These are phyloP conservation scores for Physcomitrellopsis africana DNA, from an alignment of 225 moss, liverwort and hornwort species.

Conservation along the genomic window DNA sequence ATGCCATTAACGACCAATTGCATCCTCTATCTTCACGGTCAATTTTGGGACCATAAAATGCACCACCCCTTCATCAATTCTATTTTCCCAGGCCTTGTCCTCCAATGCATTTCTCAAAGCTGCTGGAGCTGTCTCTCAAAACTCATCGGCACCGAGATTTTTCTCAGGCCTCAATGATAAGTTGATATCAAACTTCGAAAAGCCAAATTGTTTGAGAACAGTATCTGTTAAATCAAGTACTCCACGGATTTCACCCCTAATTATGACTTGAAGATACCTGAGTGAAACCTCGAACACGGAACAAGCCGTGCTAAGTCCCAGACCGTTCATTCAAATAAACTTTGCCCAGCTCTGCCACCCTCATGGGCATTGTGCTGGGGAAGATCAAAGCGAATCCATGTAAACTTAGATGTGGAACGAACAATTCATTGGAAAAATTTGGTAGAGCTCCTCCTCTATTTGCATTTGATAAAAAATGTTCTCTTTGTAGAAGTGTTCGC, in stretches of 20 bases:
- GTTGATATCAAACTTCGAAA: slow-evolving; percentile 88
- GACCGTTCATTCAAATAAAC: slow-evolving; percentile 96
- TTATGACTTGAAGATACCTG: slow-evolving; percentile 56
- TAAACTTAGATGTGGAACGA: slow-evolving; percentile 98
- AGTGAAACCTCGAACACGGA: slow-evolving; percentile 96
- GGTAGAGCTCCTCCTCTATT: slow-evolving; percentile 91
- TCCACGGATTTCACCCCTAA: slow-evolving; percentile 82
- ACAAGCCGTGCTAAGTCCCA: slow-evolving; percentile 91
- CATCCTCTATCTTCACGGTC: slow-evolving; percentile 96
- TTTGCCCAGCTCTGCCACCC: slow-evolving; percentile 92
- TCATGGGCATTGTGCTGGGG: slow-evolving; percentile 81
- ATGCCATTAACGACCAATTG: slow-evolving; percentile 96
- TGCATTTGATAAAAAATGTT: slow-evolving; percentile 97
- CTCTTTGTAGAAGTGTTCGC: slow-evolving; percentile 93
- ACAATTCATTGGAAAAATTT: slow-evolving; percentile 97
- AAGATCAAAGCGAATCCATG: slow-evolving; percentile 82
- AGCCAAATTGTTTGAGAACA: slow-evolving; percentile 89
- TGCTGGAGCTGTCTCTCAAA: slow-evolving; percentile 82
- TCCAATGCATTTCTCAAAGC: slow-evolving; percentile 83
- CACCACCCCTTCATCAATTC: slow-evolving; percentile 97
- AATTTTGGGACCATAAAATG: slow-evolving; percentile 97
- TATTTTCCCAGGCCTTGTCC: slow-evolving; percentile 93
- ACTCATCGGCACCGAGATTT: slow-evolving; percentile 85
- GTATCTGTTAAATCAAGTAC: slow-evolving; percentile 93
- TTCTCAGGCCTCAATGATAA: slow-evolving; percentile 93